Base-by-base conservation (phyloP, 768 basidiomycete genomes). In the Mycena galericulata region DNA sequence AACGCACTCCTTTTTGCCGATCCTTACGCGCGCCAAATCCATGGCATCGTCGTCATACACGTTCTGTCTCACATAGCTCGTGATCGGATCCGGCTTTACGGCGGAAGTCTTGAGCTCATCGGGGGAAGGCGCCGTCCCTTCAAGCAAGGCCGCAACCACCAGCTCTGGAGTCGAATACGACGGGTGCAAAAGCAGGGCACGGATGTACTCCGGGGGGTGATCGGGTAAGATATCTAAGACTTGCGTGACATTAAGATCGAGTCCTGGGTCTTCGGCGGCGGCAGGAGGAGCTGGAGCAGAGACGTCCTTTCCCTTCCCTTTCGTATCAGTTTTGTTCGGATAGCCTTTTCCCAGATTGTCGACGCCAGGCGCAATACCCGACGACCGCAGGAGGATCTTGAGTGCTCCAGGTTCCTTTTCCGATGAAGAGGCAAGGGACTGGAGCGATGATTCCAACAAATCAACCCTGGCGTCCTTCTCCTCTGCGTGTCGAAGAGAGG, bases 141-240 rank as follows among this genome's bases (percentile, higher is more conserved):
- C 94, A 50, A 96, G 79, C n/a, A 96, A 76, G 0, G 91, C 92
- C 43, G 84, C 88, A 14, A 95, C 83, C 22, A 94, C 86, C 40
- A 82, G 82, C 71, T 94, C 92, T 2, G 88, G 82, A 36, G 85
- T 84, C 2, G 87, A 73, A 72, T 88, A 91, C 9, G 84, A 77
- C 26, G 83, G 77, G 62, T 87, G 84, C 15, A 69, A 62, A 15
- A 95, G 83, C 22, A 94, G 79, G 22, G 82, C 84, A 38, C 85
- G 85, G 55, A 95, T 80, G 72, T 95, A 92, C 3, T 74, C 73
- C 0, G 85, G 81, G 0, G 86, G 76, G 29, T 87, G 80, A 46
- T 93, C 86, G 0, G 94, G 92, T 38, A 96, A 81, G 68, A 96
- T 88, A 69, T 94, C 94, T 15, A 93, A 83, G 14, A 96, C 89